These are phyloP conservation scores for Persicaria maculosa DNA, from an alignment of 148 eudicot species.

Conservation along the genomic window DNA sequence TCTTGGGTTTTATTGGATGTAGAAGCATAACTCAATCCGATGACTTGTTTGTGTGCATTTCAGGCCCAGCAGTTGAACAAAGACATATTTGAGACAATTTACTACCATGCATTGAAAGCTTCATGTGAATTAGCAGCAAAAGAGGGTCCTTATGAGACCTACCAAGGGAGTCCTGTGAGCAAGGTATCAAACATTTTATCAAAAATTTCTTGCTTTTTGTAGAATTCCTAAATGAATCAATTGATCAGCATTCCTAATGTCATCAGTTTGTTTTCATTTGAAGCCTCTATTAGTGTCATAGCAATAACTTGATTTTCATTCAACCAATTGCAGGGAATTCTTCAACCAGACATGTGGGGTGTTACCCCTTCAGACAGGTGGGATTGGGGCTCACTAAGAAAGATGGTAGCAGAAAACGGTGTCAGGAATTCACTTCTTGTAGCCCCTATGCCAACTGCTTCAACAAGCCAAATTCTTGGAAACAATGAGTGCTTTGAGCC, in stretches of 20 bases:
- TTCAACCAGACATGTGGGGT: conserved; percentile 99
- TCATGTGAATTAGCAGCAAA: conserved; percentile 78
- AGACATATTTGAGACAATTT: conserved; percentile 94
- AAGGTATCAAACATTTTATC: conserved; percentile 37
- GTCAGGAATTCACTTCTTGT: conserved; percentile 89
- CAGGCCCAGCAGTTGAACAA: conserved; percentile 95
- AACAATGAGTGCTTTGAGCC: conserved; percentile 99
- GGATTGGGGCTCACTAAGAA: conserved; percentile 77
- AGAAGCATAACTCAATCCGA: neutral
- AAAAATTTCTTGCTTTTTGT: too few species aligned
- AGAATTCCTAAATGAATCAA: too few species aligned
- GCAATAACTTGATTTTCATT: too few species aligned
- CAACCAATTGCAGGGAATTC: conserved; percentile 50
- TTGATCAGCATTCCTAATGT: too few species aligned
- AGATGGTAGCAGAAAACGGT: conserved; percentile 62
- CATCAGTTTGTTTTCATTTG: too few species aligned
- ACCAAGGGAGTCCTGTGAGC: conserved; percentile 78
- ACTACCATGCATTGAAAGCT: conserved; percentile 76
- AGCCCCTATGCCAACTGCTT: conserved; percentile 99
- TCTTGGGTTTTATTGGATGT: neutral
- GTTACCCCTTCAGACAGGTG: conserved; percentile 75
- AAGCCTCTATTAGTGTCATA: too few species aligned
- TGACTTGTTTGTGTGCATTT: neutral
- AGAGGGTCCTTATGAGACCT: conserved; percentile 88
- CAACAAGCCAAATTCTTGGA: conserved; percentile 96